Evolutionary conservation across 371 early-diverging fungal genomes (phyloP), one percentile per base, ranked within the genome.

Genomic region (Mortierella sp.): DNA sequence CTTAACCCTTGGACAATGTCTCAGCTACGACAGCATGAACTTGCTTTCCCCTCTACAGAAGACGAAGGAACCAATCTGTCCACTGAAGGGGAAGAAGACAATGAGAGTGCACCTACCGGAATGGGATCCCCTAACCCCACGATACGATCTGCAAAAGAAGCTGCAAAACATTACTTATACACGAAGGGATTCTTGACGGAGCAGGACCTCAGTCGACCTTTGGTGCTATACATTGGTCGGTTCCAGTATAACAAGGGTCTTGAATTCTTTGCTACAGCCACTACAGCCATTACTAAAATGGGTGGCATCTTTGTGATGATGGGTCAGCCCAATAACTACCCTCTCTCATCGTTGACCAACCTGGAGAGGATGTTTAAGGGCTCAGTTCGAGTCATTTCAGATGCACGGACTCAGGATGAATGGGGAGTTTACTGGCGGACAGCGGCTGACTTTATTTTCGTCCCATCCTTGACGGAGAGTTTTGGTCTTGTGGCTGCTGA

Each of bases 401-500:
- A 84, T 0, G 66, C 81, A 0, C 64, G 77, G 29, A 74, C 85
- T 12, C 89, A 89, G 61, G 69, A 70, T 1, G 75, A 84, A 25
- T 91, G 87, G 87, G 74, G 84, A 7, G 69, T 84, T 1, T 86
- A 82, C 61, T 85, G 79, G 62, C 83, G 91, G 59, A 83, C 85
- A 14, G 91, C 91, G 0, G 88, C 91, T 7, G 91, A 91, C 64
- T 84, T 87, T 74, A 80, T 86, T 12, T 82, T 88, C 65, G 88
- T 90, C 1, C 91, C 91, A 0, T 87, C 86, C 21, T 25, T 84
- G 56, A 89, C 89, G 0, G 89, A 89, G 62, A 88, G 85, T 58
- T 88, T 89, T 79, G 89, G 91, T 0, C 70, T 89, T 9, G 83
- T 88, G 11, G 91, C 91, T 9, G 91, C 83, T 0, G 89, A 91